These are phyloP conservation scores for Lagerstroemia speciosa DNA, from an alignment of 345 rosid species.

Conservation along the genomic window DNA sequence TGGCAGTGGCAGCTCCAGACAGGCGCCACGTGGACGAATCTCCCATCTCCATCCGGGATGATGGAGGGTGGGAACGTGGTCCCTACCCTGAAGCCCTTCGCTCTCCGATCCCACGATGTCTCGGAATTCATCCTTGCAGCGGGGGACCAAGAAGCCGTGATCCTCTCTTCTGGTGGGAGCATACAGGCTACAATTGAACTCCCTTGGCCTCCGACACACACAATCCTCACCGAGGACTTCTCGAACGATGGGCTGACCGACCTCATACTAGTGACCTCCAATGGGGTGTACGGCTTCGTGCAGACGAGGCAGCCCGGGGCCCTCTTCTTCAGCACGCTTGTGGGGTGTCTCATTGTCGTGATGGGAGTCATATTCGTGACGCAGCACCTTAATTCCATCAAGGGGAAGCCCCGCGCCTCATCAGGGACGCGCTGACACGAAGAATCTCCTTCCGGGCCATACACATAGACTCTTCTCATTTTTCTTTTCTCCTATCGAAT, in stretches of 20 bases:
- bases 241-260: slow-evolving; percentile 87
- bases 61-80: slow-evolving; percentile 62
- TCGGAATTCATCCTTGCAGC: slow-evolving; percentile 89
- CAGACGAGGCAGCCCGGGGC: slow-evolving; percentile 98
- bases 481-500: not conserved
- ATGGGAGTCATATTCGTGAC: slow-evolving; percentile 89
- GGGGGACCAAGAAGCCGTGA: slow-evolving; percentile 80
- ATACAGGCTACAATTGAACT: slow-evolving; percentile 60
- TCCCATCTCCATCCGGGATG: slow-evolving; percentile 87
- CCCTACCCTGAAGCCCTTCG: slow-evolving; percentile 75
- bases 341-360: slow-evolving; percentile 82
- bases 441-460: not conserved
- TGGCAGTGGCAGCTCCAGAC: slow-evolving; percentile 81
- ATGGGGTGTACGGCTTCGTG: slow-evolving; percentile 81
- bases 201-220: slow-evolving; percentile 82
- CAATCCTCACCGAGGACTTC: slow-evolving; percentile 74
- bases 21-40: slow-evolving; percentile 92
- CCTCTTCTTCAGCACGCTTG: slow-evolving; percentile 94
- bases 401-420: slow-evolving; percentile 73
- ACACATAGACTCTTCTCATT: not conserved
- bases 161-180: slow-evolving; percentile 84
- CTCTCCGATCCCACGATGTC: slow-evolving; percentile 62
- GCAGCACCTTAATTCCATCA: slow-evolving; percentile 73
- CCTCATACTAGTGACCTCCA: slow-evolving; percentile 79
- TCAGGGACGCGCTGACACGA: slow-evolving; percentile 33